Base-by-base conservation (phyloP, 441 rosid genomes). In the Pelargonium australe region DNA sequence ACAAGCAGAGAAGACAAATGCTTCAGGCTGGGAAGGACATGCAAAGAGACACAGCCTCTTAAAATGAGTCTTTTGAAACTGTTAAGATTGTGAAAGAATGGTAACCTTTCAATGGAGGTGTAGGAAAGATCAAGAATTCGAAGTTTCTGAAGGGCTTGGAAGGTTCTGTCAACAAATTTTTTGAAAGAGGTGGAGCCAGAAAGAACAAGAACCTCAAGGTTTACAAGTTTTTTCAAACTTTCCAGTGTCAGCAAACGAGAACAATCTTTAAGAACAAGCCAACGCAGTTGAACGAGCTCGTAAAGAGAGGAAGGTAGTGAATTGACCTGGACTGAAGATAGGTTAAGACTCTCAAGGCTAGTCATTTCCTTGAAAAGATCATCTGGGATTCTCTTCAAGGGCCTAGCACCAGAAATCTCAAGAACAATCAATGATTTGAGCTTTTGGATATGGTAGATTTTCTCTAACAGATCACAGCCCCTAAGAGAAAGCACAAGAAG, bases 181-280 rank as follows among this genome's bases (percentile, higher is more conserved):
- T 40, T 23, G 11, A 87, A 79, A 12, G 71, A 68, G 58, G 53
- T 65, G 64, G 80, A 73, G 16, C 84, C 87, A 69, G 82, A 81
- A 66, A 87, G 69, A 81, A 84, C 90, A 51, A 89, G 74, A 68
- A 81, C 78, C 80, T 85, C 90, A 68, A 89, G 87, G 7, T 77
- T 17, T 4, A 0, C 2, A 44, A 85, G 70, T 0, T 69, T 57
- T 4, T 40, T 73, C 64, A 82, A 66, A 45, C 73, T 79, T 64
- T 85, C 85, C 70, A 83, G 68, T 11, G 43, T 67, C 68, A 63
- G 1, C 75, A 89, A 66, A 20, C 60, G n/a, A 68, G 78, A 73
- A 63, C 91, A 89, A 41, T 68, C 70, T 19, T 69, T 79, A 31
- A 89, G 82, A 70, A 85, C 81, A 68, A 89, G 87, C 82, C 84